phyloP scores from a whole-genome alignment of 2,329 filamentous ascomycete species.

The Penicillium sp. region DNA sequence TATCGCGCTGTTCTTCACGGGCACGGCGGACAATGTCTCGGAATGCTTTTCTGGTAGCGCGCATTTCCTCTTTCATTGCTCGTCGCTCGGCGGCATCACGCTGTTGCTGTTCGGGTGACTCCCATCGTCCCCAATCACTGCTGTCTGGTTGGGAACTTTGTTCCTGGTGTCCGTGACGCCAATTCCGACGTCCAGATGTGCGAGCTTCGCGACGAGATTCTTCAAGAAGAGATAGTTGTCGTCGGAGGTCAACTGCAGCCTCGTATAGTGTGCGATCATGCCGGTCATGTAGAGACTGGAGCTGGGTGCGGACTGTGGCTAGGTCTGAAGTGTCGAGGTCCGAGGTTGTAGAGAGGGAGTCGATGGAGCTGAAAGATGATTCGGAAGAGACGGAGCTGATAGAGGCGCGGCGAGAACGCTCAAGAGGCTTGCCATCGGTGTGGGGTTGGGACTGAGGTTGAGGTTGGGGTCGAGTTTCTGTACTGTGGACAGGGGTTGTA shows the following conservation, averaged over 20 bases:
- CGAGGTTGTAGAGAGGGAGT: constrained; percentile 35
- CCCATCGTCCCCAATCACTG: constrained; percentile 34
- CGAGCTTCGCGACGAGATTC: constrained; percentile 33
- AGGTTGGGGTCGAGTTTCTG: neutral
- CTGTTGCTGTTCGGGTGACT: constrained; percentile 32
- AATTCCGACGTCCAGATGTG: constrained; percentile 18
- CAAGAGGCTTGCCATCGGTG: constrained; percentile 3
- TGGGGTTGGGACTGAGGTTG: neutral
- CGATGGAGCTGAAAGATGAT: constrained; percentile 35
- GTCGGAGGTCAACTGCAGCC: constrained; percentile 34
- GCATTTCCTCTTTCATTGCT: constrained; percentile 36
- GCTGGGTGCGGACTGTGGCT: constrained; percentile 33
- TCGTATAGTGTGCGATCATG: constrained; percentile 36
- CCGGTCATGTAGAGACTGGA: constrained; percentile 32
- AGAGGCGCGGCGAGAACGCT: constrained; percentile 27
- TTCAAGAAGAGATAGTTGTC: constrained; percentile 31
- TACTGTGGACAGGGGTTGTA: neutral
- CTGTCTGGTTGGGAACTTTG: constrained; percentile 9
- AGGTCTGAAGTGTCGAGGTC: constrained; percentile 35
- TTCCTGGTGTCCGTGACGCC: constrained; percentile 19
- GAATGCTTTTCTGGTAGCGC: constrained; percentile 37
- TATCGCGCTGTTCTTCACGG: constrained; percentile 33
- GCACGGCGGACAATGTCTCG: constrained; percentile 33
- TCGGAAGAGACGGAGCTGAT: constrained; percentile 29
- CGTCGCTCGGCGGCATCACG: constrained; percentile 27